Base-by-base conservation (phyloP, 495 filamentous ascomycete species). In the Aspergillus egyptiacus region DNA sequence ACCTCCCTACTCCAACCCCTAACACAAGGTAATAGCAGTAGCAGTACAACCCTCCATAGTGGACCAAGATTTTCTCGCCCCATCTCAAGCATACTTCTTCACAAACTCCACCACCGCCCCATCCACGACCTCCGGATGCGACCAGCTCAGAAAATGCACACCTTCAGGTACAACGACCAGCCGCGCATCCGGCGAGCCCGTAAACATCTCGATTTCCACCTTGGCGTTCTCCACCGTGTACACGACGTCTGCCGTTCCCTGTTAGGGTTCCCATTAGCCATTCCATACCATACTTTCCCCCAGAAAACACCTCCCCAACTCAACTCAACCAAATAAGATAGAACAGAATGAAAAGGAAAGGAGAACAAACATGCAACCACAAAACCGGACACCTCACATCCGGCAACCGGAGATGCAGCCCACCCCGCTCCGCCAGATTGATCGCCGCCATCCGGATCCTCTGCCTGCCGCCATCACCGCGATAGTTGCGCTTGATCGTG, bases 381-480 rank as follows among this genome's bases (percentile, higher is more conserved):
- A 75, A 69, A 6, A 85, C 78, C 2, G 82, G 82, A 59, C 81
- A 85, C 48, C 59, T 67, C 22, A 85, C 65, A 64, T 84, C 77
- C 14, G 64, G 58, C 19, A 85, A 41, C 37, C 83, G 61, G 7
- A 68, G 50, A 30, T 77, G 64, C 41, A 86, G 62, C 13, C 81
- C 80, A 58, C 85, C 83, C 23, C 83, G 58, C 51, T 79, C 75
- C 28, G 74, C 43, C 25, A 86, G 60, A 51, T 75, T 78, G 42
- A 71, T 72, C 8, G 71, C 62, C 5, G 79, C 77, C 80, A 82
- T 80, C 14, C 76, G 69, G 5, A 76, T 60, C 60, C 78, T 78
- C 46, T 63, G 69, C 19, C 81, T 66, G 0, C 83, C 83, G 34
- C 81, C 77, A 50, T 85, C 77, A 2, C 81, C 83, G 35, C 53